Evolutionary conservation across 2,329 filamentous ascomycete genomes (phyloP).

Genomic region (Fusarium sp.): DNA sequence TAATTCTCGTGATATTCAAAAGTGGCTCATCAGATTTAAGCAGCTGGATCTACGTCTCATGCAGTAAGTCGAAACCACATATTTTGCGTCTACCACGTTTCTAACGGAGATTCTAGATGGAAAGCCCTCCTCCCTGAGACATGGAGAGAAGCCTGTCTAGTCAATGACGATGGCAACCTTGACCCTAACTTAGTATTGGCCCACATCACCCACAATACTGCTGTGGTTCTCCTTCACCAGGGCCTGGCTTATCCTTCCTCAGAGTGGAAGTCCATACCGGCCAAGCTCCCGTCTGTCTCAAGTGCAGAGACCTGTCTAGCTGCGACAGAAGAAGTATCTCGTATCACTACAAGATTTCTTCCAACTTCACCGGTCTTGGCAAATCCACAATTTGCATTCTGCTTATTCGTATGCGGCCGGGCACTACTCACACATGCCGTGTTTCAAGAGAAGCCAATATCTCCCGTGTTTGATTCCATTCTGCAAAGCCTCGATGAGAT

Average conservation of each 20-base stretch:
- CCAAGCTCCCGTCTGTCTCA: slow-evolving; percentile 23
- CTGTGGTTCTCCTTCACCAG: slow-evolving; percentile 41
- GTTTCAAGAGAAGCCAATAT: slow-evolving; percentile 12
- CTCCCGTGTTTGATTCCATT: slow-evolving; percentile 18
- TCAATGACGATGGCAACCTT: slow-evolving; percentile 53
- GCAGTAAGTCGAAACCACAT: slow-evolving; percentile 45
- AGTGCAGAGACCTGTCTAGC: slow-evolving; percentile 35
- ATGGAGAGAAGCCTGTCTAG: slow-evolving; percentile 55
- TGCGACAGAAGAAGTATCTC: slow-evolving; percentile 27
- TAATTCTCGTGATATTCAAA: slow-evolving; percentile 51
- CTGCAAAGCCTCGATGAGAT: slow-evolving; percentile 23
- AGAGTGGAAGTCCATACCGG: slow-evolving; percentile 28
- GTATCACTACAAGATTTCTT: slow-evolving; percentile 26
- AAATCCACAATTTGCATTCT: slow-evolving; percentile 33
- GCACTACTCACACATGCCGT: slow-evolving; percentile 27
- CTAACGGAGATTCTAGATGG: slow-evolving; percentile 47
- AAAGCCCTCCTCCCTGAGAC: slow-evolving; percentile 58
- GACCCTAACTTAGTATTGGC: slow-evolving; percentile 54
- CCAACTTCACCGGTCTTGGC: slow-evolving; percentile 11
- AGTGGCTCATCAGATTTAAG: slow-evolving; percentile 59
- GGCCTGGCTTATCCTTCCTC: slow-evolving; percentile 36
- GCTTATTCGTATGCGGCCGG: slow-evolving; percentile 31
- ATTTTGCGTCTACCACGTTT: not conserved
- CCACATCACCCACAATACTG: slow-evolving; percentile 43
- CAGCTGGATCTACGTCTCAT: slow-evolving; percentile 57